These are phyloP conservation scores for Mimosa pudica DNA, from an alignment of 306 rosid species.

Conservation along the genomic window DNA sequence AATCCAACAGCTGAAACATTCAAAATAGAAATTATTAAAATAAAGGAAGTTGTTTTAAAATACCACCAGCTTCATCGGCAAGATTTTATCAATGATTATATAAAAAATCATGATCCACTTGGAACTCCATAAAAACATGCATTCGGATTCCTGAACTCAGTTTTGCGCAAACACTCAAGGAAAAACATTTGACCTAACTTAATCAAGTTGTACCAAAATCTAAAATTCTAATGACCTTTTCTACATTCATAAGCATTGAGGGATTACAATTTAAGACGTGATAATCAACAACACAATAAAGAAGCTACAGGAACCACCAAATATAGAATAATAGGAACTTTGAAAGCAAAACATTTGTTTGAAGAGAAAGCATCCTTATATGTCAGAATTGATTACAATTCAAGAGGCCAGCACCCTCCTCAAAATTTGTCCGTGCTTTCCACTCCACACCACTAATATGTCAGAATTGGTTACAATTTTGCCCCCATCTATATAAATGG, in stretches of 20 bases:
- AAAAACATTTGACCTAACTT: not conserved
- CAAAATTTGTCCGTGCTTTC: too few relatives aligned
- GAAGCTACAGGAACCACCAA: not conserved
- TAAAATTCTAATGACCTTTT: not conserved
- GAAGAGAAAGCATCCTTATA: too few relatives aligned
- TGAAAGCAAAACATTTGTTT: not conserved
- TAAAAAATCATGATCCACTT: not conserved
- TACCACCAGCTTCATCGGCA: constrained; percentile 12
- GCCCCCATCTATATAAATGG: too few relatives aligned
- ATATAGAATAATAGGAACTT: not conserved
- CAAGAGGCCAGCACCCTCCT: too few relatives aligned
- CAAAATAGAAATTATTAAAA: constrained; percentile 30
- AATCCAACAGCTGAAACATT: constrained; percentile 61
- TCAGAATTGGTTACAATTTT: too few relatives aligned
- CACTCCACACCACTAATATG: too few relatives aligned
- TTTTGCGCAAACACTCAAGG: too few relatives aligned
- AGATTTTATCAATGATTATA: not conserved
- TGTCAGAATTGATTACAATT: too few relatives aligned
- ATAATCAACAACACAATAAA: not conserved
- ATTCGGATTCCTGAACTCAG: not conserved
- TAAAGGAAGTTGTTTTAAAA: not conserved
- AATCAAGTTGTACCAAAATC: not conserved
- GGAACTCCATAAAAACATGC: not conserved
- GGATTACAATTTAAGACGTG: not conserved
- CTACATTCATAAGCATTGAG: not conserved